A percentile compares a stretch with the other conserved stretches of the same genome.
phyloP scores from a whole-genome alignment of 2,329 filamentous ascomycete genomes.

The Bipolaris cookei region DNA sequence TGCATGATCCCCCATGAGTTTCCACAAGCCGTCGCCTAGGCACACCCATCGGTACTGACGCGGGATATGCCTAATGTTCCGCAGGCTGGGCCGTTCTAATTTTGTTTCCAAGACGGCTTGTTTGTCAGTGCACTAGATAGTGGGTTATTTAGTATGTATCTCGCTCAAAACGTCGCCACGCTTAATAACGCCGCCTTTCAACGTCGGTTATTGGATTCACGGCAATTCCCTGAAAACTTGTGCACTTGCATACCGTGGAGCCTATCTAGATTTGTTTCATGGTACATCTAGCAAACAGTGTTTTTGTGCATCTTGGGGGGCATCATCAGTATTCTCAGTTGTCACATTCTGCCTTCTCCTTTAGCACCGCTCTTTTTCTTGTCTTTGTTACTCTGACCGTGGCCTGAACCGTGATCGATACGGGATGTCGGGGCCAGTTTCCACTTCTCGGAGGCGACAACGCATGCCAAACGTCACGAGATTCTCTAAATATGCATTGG shows the following conservation, averaged over 20 bases:
- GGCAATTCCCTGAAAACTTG: neutral
- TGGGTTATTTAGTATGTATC: neutral
- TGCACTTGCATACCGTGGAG: neutral
- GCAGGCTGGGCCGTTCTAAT: neutral
- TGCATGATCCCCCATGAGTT: neutral
- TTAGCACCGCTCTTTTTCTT: neutral
- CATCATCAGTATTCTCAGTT: neutral
- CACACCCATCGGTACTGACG: neutral
- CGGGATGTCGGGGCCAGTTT: neutral
- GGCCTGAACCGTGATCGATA: neutral
- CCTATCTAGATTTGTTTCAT: neutral
- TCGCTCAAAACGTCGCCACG: neutral
- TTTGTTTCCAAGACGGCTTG: neutral
- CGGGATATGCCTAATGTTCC: neutral
- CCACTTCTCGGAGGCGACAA: neutral
- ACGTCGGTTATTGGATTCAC: neutral
- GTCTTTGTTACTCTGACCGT: neutral
- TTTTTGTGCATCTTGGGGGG: neutral
- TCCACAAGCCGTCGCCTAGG: neutral
- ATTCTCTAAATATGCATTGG: neutral
- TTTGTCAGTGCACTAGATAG: neutral
- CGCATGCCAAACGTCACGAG: neutral
- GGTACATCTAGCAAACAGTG: neutral
- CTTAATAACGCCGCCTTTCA: neutral
- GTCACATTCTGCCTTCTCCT: neutral